Base-by-base conservation (phyloP, 108 stramenopile genomes). In the Skeletonema tropicum region DNA sequence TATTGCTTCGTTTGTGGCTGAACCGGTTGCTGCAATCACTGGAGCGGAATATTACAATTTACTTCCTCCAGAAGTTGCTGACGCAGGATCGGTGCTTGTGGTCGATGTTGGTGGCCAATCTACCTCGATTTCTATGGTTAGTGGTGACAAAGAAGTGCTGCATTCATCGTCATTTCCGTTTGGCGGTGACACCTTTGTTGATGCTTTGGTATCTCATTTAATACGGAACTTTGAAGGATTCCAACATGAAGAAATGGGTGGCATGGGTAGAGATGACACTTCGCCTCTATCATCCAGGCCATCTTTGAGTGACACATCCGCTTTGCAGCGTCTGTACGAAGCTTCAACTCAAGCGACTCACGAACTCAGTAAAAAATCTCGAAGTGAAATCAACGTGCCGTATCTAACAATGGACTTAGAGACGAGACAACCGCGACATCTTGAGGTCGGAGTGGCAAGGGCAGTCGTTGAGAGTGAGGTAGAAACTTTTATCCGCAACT, bases 1-100 rank as follows among this genome's bases (percentile, higher is more conserved):
- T 12, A 84, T 80, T 31, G 64, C 73, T 1, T 26, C 68, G 0
- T 79, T 75, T 45, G 85, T 92, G 19, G 87, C 88, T 6, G 89
- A 94, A 60, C 90, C 90, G 4, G 77, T 94, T 7, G 90, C 93
- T 25, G 82, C 86, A 31, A 73, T 92, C 17, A 80, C 88, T 71
- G 93, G 93, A 14, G 93, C 93, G 3, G 85, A 90, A 41, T 60
- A 70, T 32, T 73, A 79, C 59, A 73, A 73, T 60, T 71, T 89
- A 41, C 58, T 92, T 0, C 89, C 91, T 1, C 70, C 68, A 11
- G 61, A 57, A 69, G 26, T 62, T 19, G 23, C 45, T 4, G 33
- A 13, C 9, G 46, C 64, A 17, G 14, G 45, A 11, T 68, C 86
- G 1, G 76, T 87, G 9, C 46, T 94, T 52, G 91, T 94, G 0